Base-by-base conservation (phyloP, 768 basidiomycete genomes). In the Piloderma croceum region DNA sequence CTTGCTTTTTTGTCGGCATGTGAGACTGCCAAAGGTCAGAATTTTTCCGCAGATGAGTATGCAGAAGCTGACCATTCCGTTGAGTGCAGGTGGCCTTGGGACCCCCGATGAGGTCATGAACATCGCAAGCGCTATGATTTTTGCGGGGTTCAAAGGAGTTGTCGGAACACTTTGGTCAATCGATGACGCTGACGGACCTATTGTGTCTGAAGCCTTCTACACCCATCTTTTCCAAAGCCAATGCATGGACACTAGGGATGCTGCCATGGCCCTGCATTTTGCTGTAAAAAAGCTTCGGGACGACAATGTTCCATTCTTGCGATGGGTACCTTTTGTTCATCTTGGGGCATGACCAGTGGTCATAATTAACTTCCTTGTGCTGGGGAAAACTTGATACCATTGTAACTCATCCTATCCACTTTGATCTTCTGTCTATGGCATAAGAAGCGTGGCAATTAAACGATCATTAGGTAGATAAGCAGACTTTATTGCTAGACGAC, bases 1-100 rank as follows among this genome's bases (percentile, higher is more conserved):
- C 64, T 69, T 53, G 64, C 60, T 15, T 65, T 64, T 34, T 27
- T 68, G 18, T 58, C 58, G 12, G 57, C 57, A 12, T 64, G 62
- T 24, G 50, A 39, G 31, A 58, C 56, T 11, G 46, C 53, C 3
- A 50, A 45, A 24, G 54, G 45, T 9, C 54, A 56, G 15, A 41
- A 31, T 10, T 17, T 17, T 2, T 41, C 42, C 21, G n/a, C 44
- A n/a, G 62, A 60, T 19, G 65, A 69, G 43, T n/a, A n/a, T n/a
- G n/a, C n/a, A n/a, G n/a, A n/a, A n/a, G n/a, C n/a, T n/a, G n/a
- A n/a, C n/a, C n/a, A n/a, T n/a, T n/a, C n/a, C n/a, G n/a, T n/a
- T n/a, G n/a, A n/a, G n/a, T n/a, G n/a, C n/a, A n/a, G n/a, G n/a
- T n/a, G n/a, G n/a, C 23, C 38, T 33, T 2, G 13, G 43, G 0